These are phyloP conservation scores for Starmerella vitae DNA, from an alignment of 805 yeast genomes.

Conservation along the genomic window DNA sequence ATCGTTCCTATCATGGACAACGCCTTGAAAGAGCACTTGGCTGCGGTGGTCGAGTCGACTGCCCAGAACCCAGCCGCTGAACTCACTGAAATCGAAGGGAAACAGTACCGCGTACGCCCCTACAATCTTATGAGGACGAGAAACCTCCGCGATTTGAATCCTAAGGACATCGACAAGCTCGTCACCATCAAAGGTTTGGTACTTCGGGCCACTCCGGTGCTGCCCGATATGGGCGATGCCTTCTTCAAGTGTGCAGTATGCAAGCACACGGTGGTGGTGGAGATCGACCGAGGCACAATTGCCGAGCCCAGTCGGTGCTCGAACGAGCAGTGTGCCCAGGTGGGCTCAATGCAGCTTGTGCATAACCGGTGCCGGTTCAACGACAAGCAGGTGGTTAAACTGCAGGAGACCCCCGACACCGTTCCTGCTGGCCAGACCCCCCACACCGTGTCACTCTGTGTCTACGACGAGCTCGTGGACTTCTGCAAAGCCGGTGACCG, in stretches of 20 bases:
- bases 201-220: conserved; percentile 73
- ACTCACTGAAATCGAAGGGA: conserved; percentile 62
- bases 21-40: conserved; percentile 78
- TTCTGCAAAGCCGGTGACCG: conserved; percentile 93
- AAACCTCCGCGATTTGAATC: conserved; percentile 89
- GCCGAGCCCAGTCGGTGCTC: conserved; percentile 91
- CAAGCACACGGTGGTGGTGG: conserved; percentile 81
- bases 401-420: conserved; percentile 91
- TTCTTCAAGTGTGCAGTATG: conserved; percentile 92
- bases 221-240: conserved; percentile 96
- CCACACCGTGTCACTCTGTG: conserved; percentile 85
- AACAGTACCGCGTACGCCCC: conserved; percentile 78
- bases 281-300: conserved; percentile 86
- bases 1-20: conserved; percentile 97
- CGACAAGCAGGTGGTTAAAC: conserved; percentile 84
- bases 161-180: conserved; percentile 85
- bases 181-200: conserved; percentile 86
- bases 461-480: conserved; percentile 91
- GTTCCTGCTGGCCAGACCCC: conserved; percentile 99
- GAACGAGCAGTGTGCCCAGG: conserved; percentile 67
- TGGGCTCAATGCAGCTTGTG: conserved; percentile 75
- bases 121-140: conserved; percentile 54
- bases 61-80: conserved; percentile 23
- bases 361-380: conserved; percentile 90
- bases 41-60: conserved; percentile 30